phyloP scores from a whole-genome alignment of 169 alveolate species.

The Babesia sp. region DNA sequence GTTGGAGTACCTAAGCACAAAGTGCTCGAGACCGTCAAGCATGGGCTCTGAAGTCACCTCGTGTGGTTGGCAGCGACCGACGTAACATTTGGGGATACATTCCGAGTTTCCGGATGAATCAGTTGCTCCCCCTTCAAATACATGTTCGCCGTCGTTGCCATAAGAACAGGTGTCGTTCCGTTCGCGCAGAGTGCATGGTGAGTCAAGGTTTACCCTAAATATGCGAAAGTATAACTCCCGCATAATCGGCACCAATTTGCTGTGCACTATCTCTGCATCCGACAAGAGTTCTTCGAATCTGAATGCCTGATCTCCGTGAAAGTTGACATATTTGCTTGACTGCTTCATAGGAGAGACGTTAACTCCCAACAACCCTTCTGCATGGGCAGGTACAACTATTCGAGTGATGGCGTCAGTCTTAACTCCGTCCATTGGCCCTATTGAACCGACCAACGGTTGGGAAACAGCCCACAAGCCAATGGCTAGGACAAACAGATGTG shows the following conservation, averaged over 20 bases:
- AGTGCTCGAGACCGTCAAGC: conserved; percentile 50
- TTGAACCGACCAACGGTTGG: neutral
- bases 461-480: neutral
- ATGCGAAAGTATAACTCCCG: conserved; percentile 58
- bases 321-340: neutral
- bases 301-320: conserved; percentile 10
- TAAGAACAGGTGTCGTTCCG: conserved; percentile 46
- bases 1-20: conserved; percentile 40
- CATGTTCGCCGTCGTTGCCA: conserved; percentile 14
- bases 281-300: conserved; percentile 30
- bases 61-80: conserved; percentile 53
- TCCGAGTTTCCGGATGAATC: neutral
- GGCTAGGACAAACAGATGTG: neutral
- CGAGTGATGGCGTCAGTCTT: conserved; percentile 23
- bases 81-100: conserved; percentile 50
- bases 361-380: conserved; percentile 11
- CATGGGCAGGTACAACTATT: conserved; percentile 21
- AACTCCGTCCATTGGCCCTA: conserved; percentile 18
- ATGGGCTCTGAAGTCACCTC: conserved; percentile 22
- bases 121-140: neutral
- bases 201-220: conserved; percentile 52
- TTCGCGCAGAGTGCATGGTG: conserved; percentile 44
- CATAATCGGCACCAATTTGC: conserved; percentile 37
- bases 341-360: conserved; percentile 7
- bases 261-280: conserved; percentile 62